Base-by-base conservation (phyloP, 805 yeast genomes). In the Teunomyces cretensis region DNA sequence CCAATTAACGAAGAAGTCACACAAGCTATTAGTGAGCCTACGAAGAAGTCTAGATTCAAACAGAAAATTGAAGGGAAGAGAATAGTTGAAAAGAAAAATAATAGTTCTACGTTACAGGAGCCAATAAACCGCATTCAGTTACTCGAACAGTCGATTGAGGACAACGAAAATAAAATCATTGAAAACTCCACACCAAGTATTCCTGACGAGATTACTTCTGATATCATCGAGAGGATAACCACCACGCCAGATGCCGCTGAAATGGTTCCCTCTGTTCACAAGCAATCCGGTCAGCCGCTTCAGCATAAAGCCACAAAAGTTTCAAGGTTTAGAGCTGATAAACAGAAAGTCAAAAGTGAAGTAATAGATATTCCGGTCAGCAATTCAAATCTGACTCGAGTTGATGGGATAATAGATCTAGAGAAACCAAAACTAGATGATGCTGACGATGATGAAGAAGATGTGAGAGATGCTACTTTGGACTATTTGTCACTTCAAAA, bases 401-500 rank as follows among this genome's bases (percentile, higher is more conserved):
- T 27, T 14, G 57, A 49, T 32, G 54, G 30, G 7, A 12, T 17
- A 6, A 16, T 19, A 5, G n/a, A 12, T 30, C 60, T 12, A 48
- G 52, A 32, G 63, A 60, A 19, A 61, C 72, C 2, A n/a, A n/a
- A 47, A 61, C 0, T 3, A 19, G 22, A 19, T 19, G 22, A 19
- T 49, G 22, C 17, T 7, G 4, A 6, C 6, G 30, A 17, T 2
- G 14, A 24, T n/a, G n/a, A 47, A 49, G 1, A 50, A 14, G 40
- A 28, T 6, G 19, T 27, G 12, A 48, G 52, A 30, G 64, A 62
- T 16, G 61, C 73, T 1, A 45, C 62, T 0, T 48, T 72, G 7
- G 83, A 80, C 48, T 51, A 69, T 51, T 59, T 55, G 8, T 52
- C 69, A 1, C 46, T 78, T 24, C 73, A 71, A 17, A 67, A 68